phyloP scores from a whole-genome alignment of 306 rosid species.

The Vigna unguiculata region DNA sequence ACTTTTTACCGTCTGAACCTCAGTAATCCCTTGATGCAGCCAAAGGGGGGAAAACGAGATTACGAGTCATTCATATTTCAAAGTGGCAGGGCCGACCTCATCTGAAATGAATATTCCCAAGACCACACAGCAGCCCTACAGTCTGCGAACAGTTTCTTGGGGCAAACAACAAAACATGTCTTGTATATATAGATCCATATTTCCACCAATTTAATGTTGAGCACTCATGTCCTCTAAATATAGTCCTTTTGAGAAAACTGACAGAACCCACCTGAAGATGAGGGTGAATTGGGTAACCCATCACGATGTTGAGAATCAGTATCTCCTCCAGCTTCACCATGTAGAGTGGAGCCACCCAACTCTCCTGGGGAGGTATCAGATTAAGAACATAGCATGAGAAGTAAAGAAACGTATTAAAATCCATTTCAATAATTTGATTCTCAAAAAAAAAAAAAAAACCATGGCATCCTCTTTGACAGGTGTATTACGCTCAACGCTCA shows the following conservation, averaged over 20 bases:
- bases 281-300: conserved; percentile 93
- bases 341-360: conserved; percentile 90
- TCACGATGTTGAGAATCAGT: conserved; percentile 63
- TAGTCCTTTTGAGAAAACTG: conserved; percentile 99
- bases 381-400: conserved; percentile 11
- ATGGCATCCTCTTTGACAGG: background rate
- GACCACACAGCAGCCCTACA: conserved; percentile 93
- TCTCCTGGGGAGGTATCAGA: conserved; percentile 64
- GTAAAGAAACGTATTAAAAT: background rate
- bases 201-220: conserved; percentile 87
- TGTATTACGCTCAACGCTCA: background rate
- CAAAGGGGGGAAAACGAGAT: conserved; percentile 60
- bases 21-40: conserved; percentile 72
- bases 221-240: conserved; percentile 95
- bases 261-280: conserved; percentile 99
- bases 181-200: conserved; percentile 79
- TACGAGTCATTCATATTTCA: conserved; percentile 78
- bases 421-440: conserved; percentile 1
- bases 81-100: conserved; percentile 74
- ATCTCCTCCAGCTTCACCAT: conserved; percentile 82
- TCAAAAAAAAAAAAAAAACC: background rate
- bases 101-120: conserved; percentile 83
- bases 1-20: conserved; percentile 76
- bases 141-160: conserved; percentile 79
- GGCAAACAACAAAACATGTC: conserved; percentile 87